Evolutionary conservation across 2,329 filamentous ascomycete species (phyloP), one percentile per base, ranked within the genome.

Genomic region (Pyricularia sp.): DNA sequence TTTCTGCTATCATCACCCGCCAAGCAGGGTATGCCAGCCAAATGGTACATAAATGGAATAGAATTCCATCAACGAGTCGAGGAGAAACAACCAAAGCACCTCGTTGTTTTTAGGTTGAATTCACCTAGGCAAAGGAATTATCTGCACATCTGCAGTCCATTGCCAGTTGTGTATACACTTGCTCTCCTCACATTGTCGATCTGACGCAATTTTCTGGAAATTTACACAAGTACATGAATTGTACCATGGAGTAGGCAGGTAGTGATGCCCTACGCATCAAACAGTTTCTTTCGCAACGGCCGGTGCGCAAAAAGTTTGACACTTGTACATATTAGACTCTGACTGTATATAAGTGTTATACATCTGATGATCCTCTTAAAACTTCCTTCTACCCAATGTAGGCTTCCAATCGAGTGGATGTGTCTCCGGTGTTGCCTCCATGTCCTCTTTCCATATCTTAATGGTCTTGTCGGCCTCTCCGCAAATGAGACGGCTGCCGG

Each of bases 381-480:
- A 94, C 75, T 93, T 94, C 74, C 89, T 85, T 72, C 89, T 82
- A 19, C 87, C 87, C 65, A 96, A 75, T 1, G 85, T 90, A 26
- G 93, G 93, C 72, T 90, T 91, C 94, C 94, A 99, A 60, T 96
- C 88, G 59, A 99, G 76, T 2, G 94, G 94, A 76, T 97, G 92
- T 1, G 89, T 90, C 75, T 97, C 91, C 49, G 89, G 89, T 0
- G 93, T 97, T 22, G 94, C 94, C 64, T 88, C 85, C 61, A 96
- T 91, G 74, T 99, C 94, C 70, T 88, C 89, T 76, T 93, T 96
- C 94, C 94, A 99, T 66, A 99, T 86, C 83, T 99, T 97, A 75
- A 97, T 96, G 0, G 93, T 96, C 82, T 99, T 99, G 75, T 99
- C 94, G 6, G 92, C 91, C 77, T 99, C 94, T 60, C 96, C 96